Percentiles rank a stretch among this genome's conserved stretches.
Conservation (phyloP, 73 alveolate species). For the Paramecium sexaurelia region DNA sequence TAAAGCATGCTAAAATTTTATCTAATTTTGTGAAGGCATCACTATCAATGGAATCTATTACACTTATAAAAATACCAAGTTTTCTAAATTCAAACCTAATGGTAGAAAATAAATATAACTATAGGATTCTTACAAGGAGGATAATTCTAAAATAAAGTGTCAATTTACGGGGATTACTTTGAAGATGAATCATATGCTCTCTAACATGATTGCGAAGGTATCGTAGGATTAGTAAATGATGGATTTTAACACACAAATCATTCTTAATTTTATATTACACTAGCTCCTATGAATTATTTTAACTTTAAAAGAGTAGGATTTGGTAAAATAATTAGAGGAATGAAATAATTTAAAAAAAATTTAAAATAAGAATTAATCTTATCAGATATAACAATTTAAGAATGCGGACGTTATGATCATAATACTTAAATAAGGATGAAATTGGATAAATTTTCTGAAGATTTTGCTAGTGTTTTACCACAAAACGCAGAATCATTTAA, state of each 20-base stretch:
- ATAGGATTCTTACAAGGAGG: constrained; percentile 56
- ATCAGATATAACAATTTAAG: neutral
- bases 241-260: constrained; percentile 65
- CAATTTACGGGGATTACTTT: constrained; percentile 55
- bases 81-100: constrained; percentile 12
- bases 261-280: constrained; percentile 60
- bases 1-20: constrained; percentile 64
- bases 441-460: constrained; percentile 15
- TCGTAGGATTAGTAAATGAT: constrained; percentile 54
- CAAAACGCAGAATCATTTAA: neutral
- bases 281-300: constrained; percentile 46
- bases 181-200: constrained; percentile 69
- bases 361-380: neutral
- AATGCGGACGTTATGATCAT: constrained; percentile 46
- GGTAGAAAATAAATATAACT: neutral
- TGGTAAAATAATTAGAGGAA: constrained; percentile 59
- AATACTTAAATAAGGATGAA: neutral
- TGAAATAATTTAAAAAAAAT: neutral
- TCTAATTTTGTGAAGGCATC: constrained; percentile 61
- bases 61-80: constrained; percentile 56
- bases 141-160: constrained; percentile 31
- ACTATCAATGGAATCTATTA: constrained; percentile 44
- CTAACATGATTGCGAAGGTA: constrained; percentile 59
- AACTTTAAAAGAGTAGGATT: constrained; percentile 62
- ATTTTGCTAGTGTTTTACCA: neutral